Percentiles rank a stretch among this genome's conserved stretches.
These are phyloP conservation scores for Chlorella sp. DNA, from an alignment of 139 green algal species.

Conservation along the genomic window DNA sequence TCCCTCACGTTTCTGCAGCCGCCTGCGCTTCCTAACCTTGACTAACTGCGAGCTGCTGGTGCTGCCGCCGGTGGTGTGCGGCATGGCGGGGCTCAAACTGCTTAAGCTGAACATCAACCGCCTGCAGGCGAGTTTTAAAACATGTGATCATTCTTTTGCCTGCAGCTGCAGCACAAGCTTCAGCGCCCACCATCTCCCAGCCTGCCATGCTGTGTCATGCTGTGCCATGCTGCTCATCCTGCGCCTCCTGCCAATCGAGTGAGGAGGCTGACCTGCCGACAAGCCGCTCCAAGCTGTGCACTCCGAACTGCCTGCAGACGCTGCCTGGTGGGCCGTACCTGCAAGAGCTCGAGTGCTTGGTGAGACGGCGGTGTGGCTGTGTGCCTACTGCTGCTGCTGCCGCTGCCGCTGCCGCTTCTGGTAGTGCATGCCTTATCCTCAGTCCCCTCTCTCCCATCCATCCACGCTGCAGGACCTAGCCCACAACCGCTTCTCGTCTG, in stretches of 20 bases:
- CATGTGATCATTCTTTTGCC: too few relatives aligned
- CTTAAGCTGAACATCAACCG: constrained; percentile 37
- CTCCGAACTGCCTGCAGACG: not conserved
- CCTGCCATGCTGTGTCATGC: too few relatives aligned
- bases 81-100: not conserved
- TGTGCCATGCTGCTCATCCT: too few relatives aligned
- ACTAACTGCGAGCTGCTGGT: constrained; percentile 18
- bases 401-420: too few relatives aligned
- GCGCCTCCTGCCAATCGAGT: not conserved
- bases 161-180: too few relatives aligned
- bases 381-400: too few relatives aligned
- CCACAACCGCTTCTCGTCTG: constrained; percentile 7
- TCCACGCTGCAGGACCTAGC: not conserved
- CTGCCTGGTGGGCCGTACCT: constrained; percentile 4
- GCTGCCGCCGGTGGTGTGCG: constrained; percentile 15
- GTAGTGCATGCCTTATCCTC: too few relatives aligned
- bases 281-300: too few relatives aligned
- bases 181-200: too few relatives aligned
- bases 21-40: not conserved
- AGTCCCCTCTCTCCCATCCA: too few relatives aligned
- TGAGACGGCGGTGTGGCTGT: too few relatives aligned
- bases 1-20: not conserved
- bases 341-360: not conserved
- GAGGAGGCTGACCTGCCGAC: too few relatives aligned
- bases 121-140: not conserved